Evolutionary conservation across 305 asterid species (phyloP), one percentile per base, ranked within the genome.

Genomic region (Coffea humblotiana): DNA sequence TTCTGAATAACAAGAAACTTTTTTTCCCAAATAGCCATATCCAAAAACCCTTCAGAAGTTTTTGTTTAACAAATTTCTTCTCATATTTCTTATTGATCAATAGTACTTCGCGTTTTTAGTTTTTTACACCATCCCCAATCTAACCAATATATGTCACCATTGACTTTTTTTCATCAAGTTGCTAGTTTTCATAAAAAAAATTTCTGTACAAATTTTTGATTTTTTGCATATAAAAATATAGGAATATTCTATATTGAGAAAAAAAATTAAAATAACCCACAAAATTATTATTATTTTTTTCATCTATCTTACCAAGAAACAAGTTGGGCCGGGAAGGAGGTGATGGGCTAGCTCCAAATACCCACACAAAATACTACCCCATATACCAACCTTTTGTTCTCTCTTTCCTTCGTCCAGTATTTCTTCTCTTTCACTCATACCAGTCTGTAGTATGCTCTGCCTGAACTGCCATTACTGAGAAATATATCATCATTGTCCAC

Each of bases 381-480:
- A 63, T 84, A 77, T 82, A 88, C 87, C 91, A 79, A 82, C 87
- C 82, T 84, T 85, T 81, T 85, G 82, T 80, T 80, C 80, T 27
- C 60, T 52, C 72, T 75, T 58, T 82, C 72, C 8, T 35, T 64
- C 66, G 79, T 40, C 82, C 84, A 83, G 91, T 85, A 80, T 92
- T 90, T 86, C 94, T 91, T 91, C 91, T 81, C 78, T 89, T 84
- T 86, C 86, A 88, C 94, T 92, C 92, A 79, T 77, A 79, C 83
- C 79, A 78, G 68, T 75, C 81, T 75, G 37, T 65, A 54, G 16
- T 12, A 2, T 27, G 4, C 70, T 7, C 10, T 64, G 77, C 81
- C 61, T 49, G 60, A 29, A 77, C 84, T 83, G 74, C 73, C 86
- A 83, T 87, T 77, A 68, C 83, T 79, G 72, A 87, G 72, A 87